phyloP scores from a whole-genome alignment of 2,329 filamentous ascomycete genomes.

The Neofusicoccum parvum region DNA sequence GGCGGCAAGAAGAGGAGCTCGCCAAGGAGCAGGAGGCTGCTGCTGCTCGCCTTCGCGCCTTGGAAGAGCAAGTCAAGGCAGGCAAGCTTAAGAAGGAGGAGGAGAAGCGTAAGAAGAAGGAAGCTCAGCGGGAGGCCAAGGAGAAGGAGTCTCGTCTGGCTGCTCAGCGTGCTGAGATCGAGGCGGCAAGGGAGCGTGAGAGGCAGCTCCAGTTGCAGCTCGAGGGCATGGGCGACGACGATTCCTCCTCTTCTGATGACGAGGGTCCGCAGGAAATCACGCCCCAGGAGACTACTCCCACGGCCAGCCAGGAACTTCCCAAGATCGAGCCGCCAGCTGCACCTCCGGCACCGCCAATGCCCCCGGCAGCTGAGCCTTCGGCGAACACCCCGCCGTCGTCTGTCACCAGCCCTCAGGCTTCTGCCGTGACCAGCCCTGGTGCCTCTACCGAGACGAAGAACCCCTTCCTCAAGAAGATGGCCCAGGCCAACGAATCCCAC shows the following conservation, averaged over 20 bases:
- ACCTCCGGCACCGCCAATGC: constrained; percentile 43
- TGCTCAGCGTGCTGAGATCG: constrained; percentile 85
- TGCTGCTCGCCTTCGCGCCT: constrained; percentile 77
- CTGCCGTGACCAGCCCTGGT: constrained; percentile 52
- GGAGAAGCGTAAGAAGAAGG: constrained; percentile 90
- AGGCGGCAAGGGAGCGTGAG: constrained; percentile 86
- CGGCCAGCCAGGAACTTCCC: constrained; percentile 58
- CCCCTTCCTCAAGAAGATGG: constrained; percentile 90
- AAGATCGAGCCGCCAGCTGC: constrained; percentile 46
- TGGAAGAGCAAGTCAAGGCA: constrained; percentile 91
- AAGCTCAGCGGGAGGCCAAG: constrained; percentile 80
- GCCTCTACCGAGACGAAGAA: constrained; percentile 77
- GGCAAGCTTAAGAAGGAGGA: constrained; percentile 96
- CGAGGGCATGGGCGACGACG: constrained; percentile 74
- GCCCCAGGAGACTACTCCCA: constrained; percentile 61
- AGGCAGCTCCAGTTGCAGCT: constrained; percentile 86
- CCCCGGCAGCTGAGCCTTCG: constrained; percentile 30
- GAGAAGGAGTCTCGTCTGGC: constrained; percentile 85
- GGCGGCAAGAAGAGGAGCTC: constrained; percentile 77
- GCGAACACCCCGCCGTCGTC: constrained; percentile 53
- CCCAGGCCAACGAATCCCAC: constrained; percentile 60
- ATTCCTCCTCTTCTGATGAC: constrained; percentile 69
- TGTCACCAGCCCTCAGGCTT: constrained; percentile 48
- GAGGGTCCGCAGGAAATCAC: constrained; percentile 74
- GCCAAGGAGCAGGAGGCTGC: constrained; percentile 78